Evolutionary conservation across 805 yeast genomes (phyloP).

Genomic region (Candida pseudoglaebosa): DNA sequence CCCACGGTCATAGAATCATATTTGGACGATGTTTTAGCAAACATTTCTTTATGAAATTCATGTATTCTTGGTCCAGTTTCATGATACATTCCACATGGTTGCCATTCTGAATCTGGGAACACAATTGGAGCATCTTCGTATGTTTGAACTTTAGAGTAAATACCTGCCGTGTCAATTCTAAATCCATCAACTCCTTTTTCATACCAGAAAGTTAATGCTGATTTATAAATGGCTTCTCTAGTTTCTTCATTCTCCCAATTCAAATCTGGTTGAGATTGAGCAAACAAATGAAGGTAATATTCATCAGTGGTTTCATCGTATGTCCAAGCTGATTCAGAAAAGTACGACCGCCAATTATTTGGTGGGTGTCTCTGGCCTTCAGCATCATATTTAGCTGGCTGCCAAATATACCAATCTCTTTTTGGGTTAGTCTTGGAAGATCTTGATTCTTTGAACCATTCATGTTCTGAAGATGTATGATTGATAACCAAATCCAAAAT

Average conservation of each 20-base stretch:
- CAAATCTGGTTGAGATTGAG: slow-evolving; percentile 53
- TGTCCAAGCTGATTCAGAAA: slow-evolving; percentile 55
- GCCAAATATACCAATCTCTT: slow-evolving; percentile 63
- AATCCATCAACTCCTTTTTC: slow-evolving; percentile 56
- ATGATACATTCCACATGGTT: slow-evolving; percentile 30
- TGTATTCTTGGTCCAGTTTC: slow-evolving; percentile 54
- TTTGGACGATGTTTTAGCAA: slow-evolving; percentile 34
- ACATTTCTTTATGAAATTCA: slow-evolving; percentile 54
- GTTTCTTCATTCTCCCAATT: slow-evolving; percentile 53
- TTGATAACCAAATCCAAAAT: slow-evolving; percentile 56
- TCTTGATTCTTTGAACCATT: slow-evolving; percentile 56
- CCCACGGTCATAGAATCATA: slow-evolving; percentile 57
- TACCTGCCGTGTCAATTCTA: slow-evolving; percentile 53
- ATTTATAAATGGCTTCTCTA: slow-evolving; percentile 39
- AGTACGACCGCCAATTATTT: slow-evolving; percentile 52
- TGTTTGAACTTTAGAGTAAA: slow-evolving; percentile 45
- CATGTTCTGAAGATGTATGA: slow-evolving; percentile 54
- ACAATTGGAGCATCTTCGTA: slow-evolving; percentile 48
- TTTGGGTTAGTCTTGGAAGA: slow-evolving; percentile 50
- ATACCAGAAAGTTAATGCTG: slow-evolving; percentile 51
- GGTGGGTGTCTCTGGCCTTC: slow-evolving; percentile 53
- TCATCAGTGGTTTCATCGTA: slow-evolving; percentile 52
- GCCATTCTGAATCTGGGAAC: slow-evolving; percentile 37
- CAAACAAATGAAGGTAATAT: slow-evolving; percentile 53
- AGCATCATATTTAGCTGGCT: slow-evolving; percentile 42